phyloP scores from a whole-genome alignment of 2,329 filamentous ascomycete species.

The Alternaria angustiovoidea region DNA sequence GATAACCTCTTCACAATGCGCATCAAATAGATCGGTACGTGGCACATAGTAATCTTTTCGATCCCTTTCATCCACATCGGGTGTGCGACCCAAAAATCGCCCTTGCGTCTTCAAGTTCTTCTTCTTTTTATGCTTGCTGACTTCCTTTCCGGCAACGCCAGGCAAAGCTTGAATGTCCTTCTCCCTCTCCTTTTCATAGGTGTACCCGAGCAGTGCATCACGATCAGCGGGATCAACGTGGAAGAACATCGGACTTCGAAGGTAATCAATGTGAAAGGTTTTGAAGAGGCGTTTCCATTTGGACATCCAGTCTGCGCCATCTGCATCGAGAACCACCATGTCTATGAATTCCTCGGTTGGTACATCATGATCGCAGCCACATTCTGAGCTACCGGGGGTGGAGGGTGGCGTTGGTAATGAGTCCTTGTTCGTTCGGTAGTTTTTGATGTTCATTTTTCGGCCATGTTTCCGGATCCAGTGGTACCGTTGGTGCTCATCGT shows the following conservation, averaged over 20 bases:
- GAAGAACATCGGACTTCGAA: constrained; percentile 84
- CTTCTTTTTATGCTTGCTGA: constrained; percentile 78
- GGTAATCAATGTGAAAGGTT: constrained; percentile 72
- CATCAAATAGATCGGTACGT: constrained; percentile 50
- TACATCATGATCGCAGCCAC: constrained; percentile 19
- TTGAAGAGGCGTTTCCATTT: constrained; percentile 76
- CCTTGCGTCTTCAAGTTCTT: constrained; percentile 63
- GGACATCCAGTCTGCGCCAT: constrained; percentile 70
- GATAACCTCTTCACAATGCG: constrained; percentile 53
- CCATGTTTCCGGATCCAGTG: constrained; percentile 76
- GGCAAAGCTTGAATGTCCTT: constrained; percentile 73
- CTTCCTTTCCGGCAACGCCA: constrained; percentile 78
- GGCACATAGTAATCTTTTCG: constrained; percentile 58
- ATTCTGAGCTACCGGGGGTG: constrained; percentile 31
- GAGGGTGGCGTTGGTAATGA: constrained; percentile 35
- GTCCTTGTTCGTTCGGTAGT: constrained; percentile 54
- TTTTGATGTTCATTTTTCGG: constrained; percentile 65
- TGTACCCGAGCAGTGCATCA: constrained; percentile 75
- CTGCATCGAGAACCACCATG: constrained; percentile 71
- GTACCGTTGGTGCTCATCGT: constrained; percentile 83
- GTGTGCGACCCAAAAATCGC: constrained; percentile 52
- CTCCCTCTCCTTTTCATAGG: constrained; percentile 67
- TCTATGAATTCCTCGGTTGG: constrained; percentile 23
- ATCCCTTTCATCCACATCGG: constrained; percentile 56
- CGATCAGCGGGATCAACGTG: constrained; percentile 79